These are phyloP conservation scores for Arthroderma uncinatum DNA, from an alignment of 2,329 filamentous ascomycete species.

Conservation along the genomic window DNA sequence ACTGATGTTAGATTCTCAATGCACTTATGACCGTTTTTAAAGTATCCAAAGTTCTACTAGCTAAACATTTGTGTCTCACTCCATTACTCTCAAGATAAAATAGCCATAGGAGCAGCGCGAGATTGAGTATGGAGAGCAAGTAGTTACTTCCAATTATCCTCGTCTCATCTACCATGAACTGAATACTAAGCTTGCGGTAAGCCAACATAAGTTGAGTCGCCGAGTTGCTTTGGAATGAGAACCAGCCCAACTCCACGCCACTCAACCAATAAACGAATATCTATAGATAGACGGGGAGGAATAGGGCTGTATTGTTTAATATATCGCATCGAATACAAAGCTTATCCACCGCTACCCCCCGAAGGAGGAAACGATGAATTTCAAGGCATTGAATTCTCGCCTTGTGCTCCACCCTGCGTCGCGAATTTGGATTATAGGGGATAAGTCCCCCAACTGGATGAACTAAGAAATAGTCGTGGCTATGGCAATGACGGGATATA, in stretches of 20 bases:
- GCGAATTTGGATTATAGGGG: conserved; percentile 24
- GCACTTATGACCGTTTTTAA: too few relatives aligned
- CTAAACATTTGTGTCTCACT: not conserved
- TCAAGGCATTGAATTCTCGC: conserved; percentile 41
- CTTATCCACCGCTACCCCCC: conserved; percentile 23
- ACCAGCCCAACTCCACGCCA: not conserved
- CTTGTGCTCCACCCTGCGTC: conserved; percentile 44
- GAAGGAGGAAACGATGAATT: conserved; percentile 25
- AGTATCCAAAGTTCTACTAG: too few relatives aligned
- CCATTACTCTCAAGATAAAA: not conserved
- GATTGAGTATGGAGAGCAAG: not conserved
- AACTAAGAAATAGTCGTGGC: not conserved
- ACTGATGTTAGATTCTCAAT: too few relatives aligned
- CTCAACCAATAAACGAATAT: not conserved
- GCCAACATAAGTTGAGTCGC: not conserved
- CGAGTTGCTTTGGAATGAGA: not conserved
- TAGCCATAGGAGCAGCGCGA: not conserved
- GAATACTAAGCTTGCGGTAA: not conserved
- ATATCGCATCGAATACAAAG: conserved; percentile 45
- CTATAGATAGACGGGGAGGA: not conserved
- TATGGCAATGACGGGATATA: not conserved
- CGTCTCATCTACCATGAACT: not conserved
- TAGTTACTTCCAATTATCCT: not conserved
- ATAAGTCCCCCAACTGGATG: not conserved
- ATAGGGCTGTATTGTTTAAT: conserved; percentile 24